These are phyloP conservation scores for Arthrinium puccinioides DNA, from an alignment of 2,329 filamentous ascomycete genomes.

Conservation along the genomic window DNA sequence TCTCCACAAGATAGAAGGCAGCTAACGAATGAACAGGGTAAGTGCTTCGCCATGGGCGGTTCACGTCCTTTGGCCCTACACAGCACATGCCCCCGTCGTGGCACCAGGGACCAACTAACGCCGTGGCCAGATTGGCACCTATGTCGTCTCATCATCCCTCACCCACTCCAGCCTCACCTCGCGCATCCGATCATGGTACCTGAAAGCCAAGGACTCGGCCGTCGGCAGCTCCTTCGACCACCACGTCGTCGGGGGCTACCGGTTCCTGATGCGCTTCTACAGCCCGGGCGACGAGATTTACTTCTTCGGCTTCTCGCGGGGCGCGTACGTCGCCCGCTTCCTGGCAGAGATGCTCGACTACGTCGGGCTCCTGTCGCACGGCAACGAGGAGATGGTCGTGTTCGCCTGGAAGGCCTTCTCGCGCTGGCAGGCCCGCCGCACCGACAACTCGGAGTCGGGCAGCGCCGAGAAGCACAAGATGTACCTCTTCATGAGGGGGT, in stretches of 20 bases:
- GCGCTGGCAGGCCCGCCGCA: conserved; percentile 59
- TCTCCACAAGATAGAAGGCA: background rate
- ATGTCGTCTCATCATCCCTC: conserved; percentile 54
- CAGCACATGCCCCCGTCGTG: no score
- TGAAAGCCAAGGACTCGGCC: conserved; percentile 71
- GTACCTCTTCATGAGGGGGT: conserved; percentile 69
- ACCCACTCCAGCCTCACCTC: conserved; percentile 49
- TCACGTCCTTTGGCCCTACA: no score
- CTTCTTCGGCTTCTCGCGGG: conserved; percentile 68
- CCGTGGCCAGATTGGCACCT: conserved; percentile 68
- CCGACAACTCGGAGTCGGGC: conserved; percentile 33
- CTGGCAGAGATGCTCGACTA: conserved; percentile 80
- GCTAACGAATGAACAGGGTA: no score
- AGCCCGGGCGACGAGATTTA: conserved; percentile 57
- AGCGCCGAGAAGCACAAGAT: conserved; percentile 50
- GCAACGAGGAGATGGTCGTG: conserved; percentile 77
- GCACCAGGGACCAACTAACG: no score
- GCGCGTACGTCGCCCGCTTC: conserved; percentile 67
- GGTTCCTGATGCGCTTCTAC: conserved; percentile 71
- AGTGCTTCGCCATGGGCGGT: no score
- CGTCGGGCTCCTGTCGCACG: conserved; percentile 69
- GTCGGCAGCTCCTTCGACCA: conserved; percentile 74
- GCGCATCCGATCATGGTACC: conserved; percentile 58
- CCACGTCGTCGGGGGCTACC: conserved; percentile 78
- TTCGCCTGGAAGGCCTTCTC: conserved; percentile 82